Conservation (phyloP, 2,329 filamentous ascomycete species). For the Aspergillus udagawae region DNA sequence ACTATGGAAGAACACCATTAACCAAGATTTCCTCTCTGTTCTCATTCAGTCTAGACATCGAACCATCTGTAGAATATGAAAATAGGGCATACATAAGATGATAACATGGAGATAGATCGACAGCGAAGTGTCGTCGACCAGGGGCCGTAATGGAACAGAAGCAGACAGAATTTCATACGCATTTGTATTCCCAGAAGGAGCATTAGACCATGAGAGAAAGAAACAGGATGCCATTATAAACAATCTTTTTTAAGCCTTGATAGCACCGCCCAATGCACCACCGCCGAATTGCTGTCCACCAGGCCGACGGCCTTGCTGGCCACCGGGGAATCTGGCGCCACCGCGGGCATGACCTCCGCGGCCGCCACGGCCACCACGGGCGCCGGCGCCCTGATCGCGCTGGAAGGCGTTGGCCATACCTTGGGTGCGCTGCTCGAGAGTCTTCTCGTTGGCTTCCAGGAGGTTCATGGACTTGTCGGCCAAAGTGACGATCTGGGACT, state of each 20-base stretch:
- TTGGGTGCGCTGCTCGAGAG: slow-evolving; percentile 93
- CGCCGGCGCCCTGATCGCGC: slow-evolving; percentile 75
- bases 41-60: slow-evolving; percentile 17
- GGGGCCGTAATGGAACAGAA: slow-evolving; percentile 8
- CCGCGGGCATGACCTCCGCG: slow-evolving; percentile 36
- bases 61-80: slow-evolving; percentile 17
- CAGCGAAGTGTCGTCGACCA: not conserved
- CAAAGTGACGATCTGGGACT: slow-evolving; percentile 88
- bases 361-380: slow-evolving; percentile 59
- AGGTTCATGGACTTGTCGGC: slow-evolving; percentile 94
- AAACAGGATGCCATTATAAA: slow-evolving; percentile 32
- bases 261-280: slow-evolving; percentile 49
- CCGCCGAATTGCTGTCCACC: slow-evolving; percentile 49
- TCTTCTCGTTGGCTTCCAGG: slow-evolving; percentile 96
- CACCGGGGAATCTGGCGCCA: slow-evolving; percentile 34
- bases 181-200: slow-evolving; percentile 19
- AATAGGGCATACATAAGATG: slow-evolving; percentile 14
- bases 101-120: slow-evolving; percentile 5
- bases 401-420: slow-evolving; percentile 95
- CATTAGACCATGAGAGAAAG: slow-evolving; percentile 17
- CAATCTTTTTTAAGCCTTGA: slow-evolving; percentile 44
- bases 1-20: not conserved
- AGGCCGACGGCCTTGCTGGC: slow-evolving; percentile 41
- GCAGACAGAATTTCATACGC: slow-evolving; percentile 16
- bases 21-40: slow-evolving; percentile 1